Conservation (phyloP, 2,329 filamentous ascomycete species). For the Clarireedia monteithiana region DNA sequence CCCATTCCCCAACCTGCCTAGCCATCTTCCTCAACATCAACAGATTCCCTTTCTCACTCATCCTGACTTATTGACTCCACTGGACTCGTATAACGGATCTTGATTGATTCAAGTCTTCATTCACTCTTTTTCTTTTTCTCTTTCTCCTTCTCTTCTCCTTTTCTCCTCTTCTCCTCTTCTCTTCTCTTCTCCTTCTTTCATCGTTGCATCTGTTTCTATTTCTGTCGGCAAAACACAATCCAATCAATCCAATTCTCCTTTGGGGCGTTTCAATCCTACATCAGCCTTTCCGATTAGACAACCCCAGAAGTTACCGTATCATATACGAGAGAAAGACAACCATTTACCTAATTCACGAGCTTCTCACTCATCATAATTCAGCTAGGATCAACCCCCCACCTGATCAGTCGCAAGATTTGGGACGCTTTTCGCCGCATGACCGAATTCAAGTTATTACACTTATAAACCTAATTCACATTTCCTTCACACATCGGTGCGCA, state of each 20-base stretch:
- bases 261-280: no score
- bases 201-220: no score
- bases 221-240: no score
- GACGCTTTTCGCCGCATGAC: not conserved
- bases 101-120: not conserved
- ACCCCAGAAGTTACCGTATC: not conserved
- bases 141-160: not conserved
- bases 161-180: not conserved
- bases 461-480: not conserved
- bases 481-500: not conserved
- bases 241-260: no score
- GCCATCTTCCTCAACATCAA: not conserved
- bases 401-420: not conserved
- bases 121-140: not conserved
- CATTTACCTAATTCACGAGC: constrained; percentile 5
- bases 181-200: no score
- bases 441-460: not conserved
- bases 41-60: not conserved
- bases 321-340: not conserved
- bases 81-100: not conserved
- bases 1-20: not conserved
- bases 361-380: not conserved
- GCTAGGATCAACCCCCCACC: not conserved
- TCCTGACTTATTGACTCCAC: not conserved
- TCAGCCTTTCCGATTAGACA: not conserved